A percentile compares a stretch with the other conserved stretches of the same genome.
Conservation (phyloP, 371 early-diverging fungal species). For the Mortierella sp. region DNA sequence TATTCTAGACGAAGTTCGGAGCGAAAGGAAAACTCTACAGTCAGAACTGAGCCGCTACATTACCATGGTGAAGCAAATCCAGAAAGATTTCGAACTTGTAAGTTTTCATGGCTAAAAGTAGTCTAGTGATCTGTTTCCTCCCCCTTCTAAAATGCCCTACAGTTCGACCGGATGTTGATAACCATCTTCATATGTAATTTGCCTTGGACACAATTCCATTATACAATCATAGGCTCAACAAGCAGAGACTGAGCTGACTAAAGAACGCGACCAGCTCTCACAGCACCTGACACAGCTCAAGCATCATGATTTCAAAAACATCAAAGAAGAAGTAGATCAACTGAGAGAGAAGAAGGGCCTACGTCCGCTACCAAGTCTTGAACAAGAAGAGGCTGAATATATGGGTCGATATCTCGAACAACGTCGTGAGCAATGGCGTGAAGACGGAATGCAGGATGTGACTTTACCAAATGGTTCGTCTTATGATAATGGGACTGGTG, state of each 20-base stretch:
- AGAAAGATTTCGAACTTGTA: conserved; percentile 46
- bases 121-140: too few relatives aligned
- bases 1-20: conserved; percentile 35
- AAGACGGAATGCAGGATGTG: conserved; percentile 24
- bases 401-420: conserved; percentile 53
- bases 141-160: too few relatives aligned
- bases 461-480: background rate
- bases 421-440: conserved; percentile 50
- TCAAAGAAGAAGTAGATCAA: conserved; percentile 52
- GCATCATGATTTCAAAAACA: conserved; percentile 34
- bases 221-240: conserved; percentile 16
- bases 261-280: conserved; percentile 51
- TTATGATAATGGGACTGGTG: background rate
- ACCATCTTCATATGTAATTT: background rate
- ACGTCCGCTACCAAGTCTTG: conserved; percentile 35
- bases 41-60: conserved; percentile 35
- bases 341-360: conserved; percentile 35
- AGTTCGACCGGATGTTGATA: too few relatives aligned
- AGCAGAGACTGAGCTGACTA: conserved; percentile 36
- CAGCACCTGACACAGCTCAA: conserved; percentile 36
- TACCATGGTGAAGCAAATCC: conserved; percentile 46
- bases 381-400: conserved; percentile 45
- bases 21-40: conserved; percentile 39
- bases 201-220: background rate
- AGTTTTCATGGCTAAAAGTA: conserved; percentile 8